Base-by-base conservation (phyloP, 306 rosid species). In the Sphenostylis stenocarpa region DNA sequence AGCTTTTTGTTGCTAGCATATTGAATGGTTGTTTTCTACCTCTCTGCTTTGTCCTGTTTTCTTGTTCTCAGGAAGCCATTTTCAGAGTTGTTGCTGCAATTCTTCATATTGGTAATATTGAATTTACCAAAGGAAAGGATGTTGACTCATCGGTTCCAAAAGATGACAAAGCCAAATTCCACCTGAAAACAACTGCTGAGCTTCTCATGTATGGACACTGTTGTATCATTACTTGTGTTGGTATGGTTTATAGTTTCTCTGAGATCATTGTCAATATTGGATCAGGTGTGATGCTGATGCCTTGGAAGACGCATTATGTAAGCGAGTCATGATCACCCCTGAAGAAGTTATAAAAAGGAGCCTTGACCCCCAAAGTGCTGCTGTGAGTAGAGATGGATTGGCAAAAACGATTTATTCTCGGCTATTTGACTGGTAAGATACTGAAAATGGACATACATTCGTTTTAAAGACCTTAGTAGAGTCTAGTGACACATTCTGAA, bases 311-410 rank as follows among this genome's bases (percentile, higher is more conserved):
- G 99, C 99, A 69, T 78, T 93, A 78, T 96, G 99, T 73, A 96
- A 96, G 90, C 99, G 99, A 87, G 91, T 93, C 84, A 96, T 96
- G 99, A 84, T 96, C 86, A 96, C 99, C 52, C 99, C 99, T 3
- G 99, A 96, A 90, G 99, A 96, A 91, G 91, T 96, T 76, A 96
- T 96, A 73, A 96, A 93, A 80, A 91, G 98, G 73, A 91, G 96
- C 70, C 89, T 93, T 76, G 97, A 96, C 86, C 99, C 99, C 36
- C 96, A 90, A 87, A 93, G 98, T 85, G 99, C 98, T 11, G 29
- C 83, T 33, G 68, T 91, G 69, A 96, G 93, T 57, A 86, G 99
- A 72, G 99, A 96, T 81, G 99, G 99, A 64, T 76, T 96, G 64
- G 99, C 99, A 19, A 96, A 96, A 88, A 89, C 99, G 58, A 77